phyloP scores from a whole-genome alignment of 2,329 filamentous ascomycete species.

The Fusarium circinatum region DNA sequence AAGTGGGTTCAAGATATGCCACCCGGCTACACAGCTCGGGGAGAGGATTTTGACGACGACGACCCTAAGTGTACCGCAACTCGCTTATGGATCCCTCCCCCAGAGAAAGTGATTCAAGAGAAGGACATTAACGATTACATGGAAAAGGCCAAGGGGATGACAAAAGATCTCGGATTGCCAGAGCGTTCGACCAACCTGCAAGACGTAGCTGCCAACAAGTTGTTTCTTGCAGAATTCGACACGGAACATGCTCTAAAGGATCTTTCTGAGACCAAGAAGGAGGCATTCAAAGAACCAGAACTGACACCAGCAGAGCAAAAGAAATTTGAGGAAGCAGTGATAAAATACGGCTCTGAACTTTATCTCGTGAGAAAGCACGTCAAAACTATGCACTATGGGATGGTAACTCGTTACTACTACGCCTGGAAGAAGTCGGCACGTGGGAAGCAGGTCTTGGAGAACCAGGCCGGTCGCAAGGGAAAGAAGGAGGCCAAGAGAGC shows the following conservation, averaged over 20 bases:
- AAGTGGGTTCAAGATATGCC: constrained; percentile 96
- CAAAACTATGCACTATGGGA: constrained; percentile 80
- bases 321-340: constrained; percentile 90
- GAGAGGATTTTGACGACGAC: constrained; percentile 77
- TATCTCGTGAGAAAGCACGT: constrained; percentile 85
- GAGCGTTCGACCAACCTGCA: constrained; percentile 85
- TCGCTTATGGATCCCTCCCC: constrained; percentile 81
- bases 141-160: constrained; percentile 71
- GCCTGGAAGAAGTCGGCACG: constrained; percentile 95
- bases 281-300: constrained; percentile 85
- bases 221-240: constrained; percentile 79
- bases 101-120: constrained; percentile 60
- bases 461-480: constrained; percentile 85
- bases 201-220: constrained; percentile 80
- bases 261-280: constrained; percentile 74
- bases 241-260: constrained; percentile 74
- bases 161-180: constrained; percentile 75
- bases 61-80: constrained; percentile 80
- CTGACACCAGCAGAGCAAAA: constrained; percentile 82
- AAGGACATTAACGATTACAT: constrained; percentile 81
- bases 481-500: constrained; percentile 85
- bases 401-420: constrained; percentile 94
- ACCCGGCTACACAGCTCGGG: constrained; percentile 83
- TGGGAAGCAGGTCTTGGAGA: constrained; percentile 90
- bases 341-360: constrained; percentile 91